Conservation (phyloP, 2,329 filamentous ascomycete species). For the Fusarium nematophilum region DNA sequence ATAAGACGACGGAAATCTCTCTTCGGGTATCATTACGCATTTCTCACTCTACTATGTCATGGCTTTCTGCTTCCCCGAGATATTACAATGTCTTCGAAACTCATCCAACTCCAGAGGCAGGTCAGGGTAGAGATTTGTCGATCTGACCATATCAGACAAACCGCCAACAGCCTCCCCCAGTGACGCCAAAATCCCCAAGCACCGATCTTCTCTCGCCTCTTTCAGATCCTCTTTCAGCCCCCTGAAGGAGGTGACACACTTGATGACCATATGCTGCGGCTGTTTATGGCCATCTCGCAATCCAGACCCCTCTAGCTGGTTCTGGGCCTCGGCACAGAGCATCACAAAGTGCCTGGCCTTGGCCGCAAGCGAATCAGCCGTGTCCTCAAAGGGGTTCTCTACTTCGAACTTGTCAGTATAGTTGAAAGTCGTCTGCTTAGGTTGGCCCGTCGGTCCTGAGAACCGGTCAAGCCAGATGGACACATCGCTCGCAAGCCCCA, state of each 20-base stretch:
- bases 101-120: not conserved
- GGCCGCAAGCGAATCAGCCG: not conserved
- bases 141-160: not conserved
- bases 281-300: not conserved
- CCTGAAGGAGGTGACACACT: not conserved
- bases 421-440: no score
- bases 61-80: no score
- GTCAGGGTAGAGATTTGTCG: not conserved
- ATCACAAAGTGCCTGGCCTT: not conserved
- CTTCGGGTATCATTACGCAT: no score
- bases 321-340: not conserved
- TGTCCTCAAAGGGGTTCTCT: no score
- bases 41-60: no score
- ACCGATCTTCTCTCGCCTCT: not conserved
- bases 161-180: not conserved
- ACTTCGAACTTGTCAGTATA: no score
- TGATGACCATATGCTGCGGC: no score
- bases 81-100: no score
- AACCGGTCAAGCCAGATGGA: not conserved
- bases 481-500: not conserved
- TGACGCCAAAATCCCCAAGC: not conserved
- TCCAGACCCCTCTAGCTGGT: not conserved
- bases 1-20: no score
- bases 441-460: no score
- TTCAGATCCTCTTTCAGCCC: not conserved